Percentiles rank a stretch among this genome's conserved stretches.
Evolutionary conservation across 176 grass and related monocot species (phyloP).

Genomic region (Melocanna baccifera): DNA sequence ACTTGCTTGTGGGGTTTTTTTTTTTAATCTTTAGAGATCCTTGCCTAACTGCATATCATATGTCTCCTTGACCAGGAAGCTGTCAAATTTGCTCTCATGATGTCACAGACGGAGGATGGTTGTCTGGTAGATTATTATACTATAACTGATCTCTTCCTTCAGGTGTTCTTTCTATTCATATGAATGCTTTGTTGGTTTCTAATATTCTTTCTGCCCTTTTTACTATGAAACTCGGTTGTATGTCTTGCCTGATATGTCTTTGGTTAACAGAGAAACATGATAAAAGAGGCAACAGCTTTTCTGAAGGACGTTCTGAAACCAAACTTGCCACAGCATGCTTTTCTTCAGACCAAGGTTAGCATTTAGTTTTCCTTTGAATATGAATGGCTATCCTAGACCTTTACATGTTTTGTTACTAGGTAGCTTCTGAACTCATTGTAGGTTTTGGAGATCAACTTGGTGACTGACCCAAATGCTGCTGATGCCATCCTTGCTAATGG

Average conservation of each 20-base stretch:
- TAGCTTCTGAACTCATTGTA: conserved; percentile 36
- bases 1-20: conserved; percentile 9
- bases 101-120: conserved; percentile 99
- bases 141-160: conserved; percentile 97
- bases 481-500: conserved; percentile 99
- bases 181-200: conserved; percentile 22
- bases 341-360: conserved; percentile 94
- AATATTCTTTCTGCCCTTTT: neutral
- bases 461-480: conserved; percentile 95
- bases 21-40: conserved; percentile 2
- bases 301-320: conserved; percentile 94
- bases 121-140: conserved; percentile 98
- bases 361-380: conserved; percentile 2
- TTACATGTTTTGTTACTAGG: neutral
- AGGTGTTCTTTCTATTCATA: conserved; percentile 52
- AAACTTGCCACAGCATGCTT: conserved; percentile 90
- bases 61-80: conserved; percentile 54
- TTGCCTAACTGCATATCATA: conserved; percentile 8
- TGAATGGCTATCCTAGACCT: neutral
- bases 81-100: conserved; percentile 97
- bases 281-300: conserved; percentile 93
- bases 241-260: conserved; percentile 16
- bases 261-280: conserved; percentile 78
- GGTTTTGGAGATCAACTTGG: conserved; percentile 99
- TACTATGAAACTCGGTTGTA: neutral